phyloP scores from a whole-genome alignment of 345 rosid species.

The Eucalyptus curtisii region DNA sequence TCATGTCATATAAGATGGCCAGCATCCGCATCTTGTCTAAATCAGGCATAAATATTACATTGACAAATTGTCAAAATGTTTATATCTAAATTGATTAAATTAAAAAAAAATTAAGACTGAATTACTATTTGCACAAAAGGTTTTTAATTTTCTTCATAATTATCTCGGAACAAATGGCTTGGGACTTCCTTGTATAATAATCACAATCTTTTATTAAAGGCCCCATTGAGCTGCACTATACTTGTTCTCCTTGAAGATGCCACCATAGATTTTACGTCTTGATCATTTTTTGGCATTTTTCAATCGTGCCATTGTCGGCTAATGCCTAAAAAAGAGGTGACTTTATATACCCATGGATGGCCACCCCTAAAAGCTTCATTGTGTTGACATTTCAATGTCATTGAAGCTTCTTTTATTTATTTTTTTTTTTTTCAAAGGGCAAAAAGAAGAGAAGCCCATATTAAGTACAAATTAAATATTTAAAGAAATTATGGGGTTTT shows the following conservation, averaged over 20 bases:
- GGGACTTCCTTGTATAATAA: background rate
- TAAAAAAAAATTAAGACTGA: background rate
- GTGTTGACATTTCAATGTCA: background rate
- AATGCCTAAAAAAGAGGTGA: background rate
- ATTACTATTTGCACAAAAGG: accelerated
- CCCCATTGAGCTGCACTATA: background rate
- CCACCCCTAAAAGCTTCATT: background rate
- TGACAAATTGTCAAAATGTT: background rate
- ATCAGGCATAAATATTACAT: background rate
- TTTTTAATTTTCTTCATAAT: background rate
- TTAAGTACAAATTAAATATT: background rate
- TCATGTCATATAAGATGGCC: background rate
- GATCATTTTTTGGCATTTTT: background rate
- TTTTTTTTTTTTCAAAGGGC: background rate
- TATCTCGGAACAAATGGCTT: background rate
- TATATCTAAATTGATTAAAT: background rate
- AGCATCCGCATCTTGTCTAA: accelerated
- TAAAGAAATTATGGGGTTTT: background rate
- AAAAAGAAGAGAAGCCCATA: background rate
- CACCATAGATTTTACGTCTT: background rate
- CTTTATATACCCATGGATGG: background rate
- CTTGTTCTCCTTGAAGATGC: background rate
- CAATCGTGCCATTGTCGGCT: background rate
- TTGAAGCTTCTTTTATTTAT: background rate
- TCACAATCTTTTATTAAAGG: background rate